phyloP scores from a whole-genome alignment of 1,284 basidiomycete genomes.

The Marasmius sp. region DNA sequence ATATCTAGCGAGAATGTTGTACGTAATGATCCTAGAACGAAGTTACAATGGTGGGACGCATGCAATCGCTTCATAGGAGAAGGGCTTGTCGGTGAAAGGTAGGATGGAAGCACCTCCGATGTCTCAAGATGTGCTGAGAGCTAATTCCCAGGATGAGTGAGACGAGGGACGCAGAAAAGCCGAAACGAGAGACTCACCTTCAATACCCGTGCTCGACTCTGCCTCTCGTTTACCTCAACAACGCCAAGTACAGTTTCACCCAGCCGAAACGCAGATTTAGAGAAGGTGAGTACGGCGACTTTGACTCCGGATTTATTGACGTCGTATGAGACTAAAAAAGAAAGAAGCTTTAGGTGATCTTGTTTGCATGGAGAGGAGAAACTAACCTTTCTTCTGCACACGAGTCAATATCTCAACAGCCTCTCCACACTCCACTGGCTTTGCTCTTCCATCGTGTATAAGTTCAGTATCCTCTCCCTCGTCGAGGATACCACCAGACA shows the following conservation, averaged over 20 bases:
- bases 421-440: constrained; percentile 73
- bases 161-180: background rate
- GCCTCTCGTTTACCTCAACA: constrained; percentile 78
- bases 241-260: constrained; percentile 89
- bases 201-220: constrained; percentile 62
- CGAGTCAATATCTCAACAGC: constrained; percentile 90
- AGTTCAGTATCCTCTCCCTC: background rate
- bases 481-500: background rate
- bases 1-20: constrained; percentile 87
- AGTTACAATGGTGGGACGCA: constrained; percentile 79
- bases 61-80: constrained; percentile 60
- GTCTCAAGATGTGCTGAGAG: constrained; percentile 84
- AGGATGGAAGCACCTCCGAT: constrained; percentile 75
- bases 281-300: constrained; percentile 88
- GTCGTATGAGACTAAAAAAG: constrained; percentile 80
- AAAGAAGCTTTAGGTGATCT: constrained; percentile 1
- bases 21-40: constrained; percentile 69
- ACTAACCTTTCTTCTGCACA: constrained; percentile 82
- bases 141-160: constrained; percentile 34
- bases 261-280: constrained; percentile 85
- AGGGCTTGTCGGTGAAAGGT: constrained; percentile 40
- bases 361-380: constrained; percentile 9
- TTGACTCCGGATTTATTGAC: constrained; percentile 87
- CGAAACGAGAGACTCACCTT: constrained; percentile 49
- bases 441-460: constrained; percentile 32